Percentiles rank a stretch among this genome's conserved stretches.
These are phyloP conservation scores for Ophiosphaerella herpotricha DNA, from an alignment of 2,329 filamentous ascomycete species.

Conservation along the genomic window DNA sequence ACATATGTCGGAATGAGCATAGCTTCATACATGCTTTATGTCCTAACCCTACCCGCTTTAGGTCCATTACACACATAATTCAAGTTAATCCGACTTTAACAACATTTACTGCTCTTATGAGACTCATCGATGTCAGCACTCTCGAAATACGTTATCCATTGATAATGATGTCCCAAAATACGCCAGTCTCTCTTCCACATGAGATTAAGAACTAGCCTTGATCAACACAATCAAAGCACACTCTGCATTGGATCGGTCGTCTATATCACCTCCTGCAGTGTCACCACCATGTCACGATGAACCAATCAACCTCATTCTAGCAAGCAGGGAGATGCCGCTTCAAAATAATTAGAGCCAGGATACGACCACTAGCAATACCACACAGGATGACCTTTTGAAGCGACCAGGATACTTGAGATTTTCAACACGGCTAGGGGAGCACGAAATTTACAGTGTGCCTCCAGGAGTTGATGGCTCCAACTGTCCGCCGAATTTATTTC, in stretches of 20 bases:
- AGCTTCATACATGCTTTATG: not conserved
- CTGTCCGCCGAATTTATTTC: too few species aligned
- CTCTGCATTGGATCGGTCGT: slow-evolving; percentile 2
- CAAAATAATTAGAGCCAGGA: slow-evolving; percentile 10
- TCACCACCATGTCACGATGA: slow-evolving; percentile 10
- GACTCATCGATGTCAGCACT: slow-evolving; percentile 31
- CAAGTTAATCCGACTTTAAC: not conserved
- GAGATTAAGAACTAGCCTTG: slow-evolving; percentile 24
- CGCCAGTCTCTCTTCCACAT: slow-evolving; percentile 30
- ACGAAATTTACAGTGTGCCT: slow-evolving; percentile 2
- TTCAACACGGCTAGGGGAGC: slow-evolving; percentile 18
- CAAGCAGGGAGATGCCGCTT: slow-evolving; percentile 25
- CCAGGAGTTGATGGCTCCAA: too few species aligned
- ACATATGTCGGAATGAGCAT: not conserved
- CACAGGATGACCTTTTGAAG: slow-evolving; percentile 19
- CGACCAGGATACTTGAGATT: slow-evolving; percentile 23
- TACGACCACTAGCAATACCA: slow-evolving; percentile 5
- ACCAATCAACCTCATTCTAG: slow-evolving; percentile 18
- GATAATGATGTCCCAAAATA: slow-evolving; percentile 27
- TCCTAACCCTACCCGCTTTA: slow-evolving; percentile 1
- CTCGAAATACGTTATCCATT: slow-evolving; percentile 26
- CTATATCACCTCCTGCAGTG: not conserved
- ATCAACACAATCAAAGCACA: slow-evolving; percentile 19
- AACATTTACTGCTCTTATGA: slow-evolving; percentile 15
- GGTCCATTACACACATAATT: not conserved